Conservation (phyloP, 2,329 filamentous ascomycete genomes). For the Penicillium polonicum region DNA sequence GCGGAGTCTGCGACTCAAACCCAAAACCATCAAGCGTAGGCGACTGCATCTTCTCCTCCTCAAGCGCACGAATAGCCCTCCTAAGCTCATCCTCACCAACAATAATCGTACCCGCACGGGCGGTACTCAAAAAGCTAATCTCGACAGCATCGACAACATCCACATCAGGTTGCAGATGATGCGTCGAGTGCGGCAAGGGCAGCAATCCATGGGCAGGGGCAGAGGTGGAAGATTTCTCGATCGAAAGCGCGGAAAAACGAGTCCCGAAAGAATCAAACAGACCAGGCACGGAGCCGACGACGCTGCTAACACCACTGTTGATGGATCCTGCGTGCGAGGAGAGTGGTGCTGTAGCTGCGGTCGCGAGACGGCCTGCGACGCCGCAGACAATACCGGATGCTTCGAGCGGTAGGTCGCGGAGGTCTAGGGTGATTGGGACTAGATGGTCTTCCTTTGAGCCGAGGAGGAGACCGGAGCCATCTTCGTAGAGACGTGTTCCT, state of each 20-base stretch:
- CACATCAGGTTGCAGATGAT: constrained; percentile 22
- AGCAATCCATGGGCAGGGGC: background rate
- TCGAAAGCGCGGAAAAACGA: constrained; percentile 6
- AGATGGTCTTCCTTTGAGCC: constrained; percentile 68
- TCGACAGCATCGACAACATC: constrained; percentile 56
- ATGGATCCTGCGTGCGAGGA: constrained; percentile 5
- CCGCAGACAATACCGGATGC: constrained; percentile 94
- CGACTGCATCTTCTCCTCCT: constrained; percentile 14
- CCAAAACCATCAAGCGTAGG: background rate
- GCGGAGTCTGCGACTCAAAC: background rate
- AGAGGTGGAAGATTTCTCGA: background rate
- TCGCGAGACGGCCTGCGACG: constrained; percentile 77
- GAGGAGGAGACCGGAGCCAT: constrained; percentile 66
- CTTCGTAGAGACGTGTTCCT: constrained; percentile 25
- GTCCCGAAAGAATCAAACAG: constrained; percentile 20
- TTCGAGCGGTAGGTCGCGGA: constrained; percentile 76
- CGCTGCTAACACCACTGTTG: constrained; percentile 17
- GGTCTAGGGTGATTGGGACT: constrained; percentile 84
- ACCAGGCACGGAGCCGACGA: constrained; percentile 19
- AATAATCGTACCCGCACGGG: constrained; percentile 84
- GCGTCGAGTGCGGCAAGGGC: background rate
- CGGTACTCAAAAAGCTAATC: constrained; percentile 87
- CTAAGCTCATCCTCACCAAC: constrained; percentile 71
- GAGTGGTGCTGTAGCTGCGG: constrained; percentile 56
- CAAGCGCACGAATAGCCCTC: constrained; percentile 70